These are phyloP conservation scores for Periconia sp. DNA, from an alignment of 2,329 filamentous ascomycete species.

Conservation along the genomic window DNA sequence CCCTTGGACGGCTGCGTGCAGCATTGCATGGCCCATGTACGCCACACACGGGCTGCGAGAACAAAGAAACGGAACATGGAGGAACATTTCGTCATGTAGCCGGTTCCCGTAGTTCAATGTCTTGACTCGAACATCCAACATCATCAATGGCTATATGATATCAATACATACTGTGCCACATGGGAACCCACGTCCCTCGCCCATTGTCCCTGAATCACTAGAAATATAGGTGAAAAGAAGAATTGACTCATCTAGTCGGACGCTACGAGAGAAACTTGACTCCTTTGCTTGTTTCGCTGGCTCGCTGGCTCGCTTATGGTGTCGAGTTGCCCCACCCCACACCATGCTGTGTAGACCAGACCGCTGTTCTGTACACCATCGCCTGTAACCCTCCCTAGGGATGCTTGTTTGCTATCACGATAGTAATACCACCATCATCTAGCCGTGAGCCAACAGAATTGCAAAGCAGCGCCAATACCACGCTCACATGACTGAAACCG, in stretches of 20 bases:
- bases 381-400: slow-evolving; percentile 6
- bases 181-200: no score
- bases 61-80: background rate
- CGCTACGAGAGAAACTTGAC: slow-evolving; percentile 12
- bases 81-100: slow-evolving; percentile 8
- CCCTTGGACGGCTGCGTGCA: slow-evolving; percentile 26
- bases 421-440: slow-evolving; percentile 24
- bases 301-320: slow-evolving; percentile 2
- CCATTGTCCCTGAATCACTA: no score
- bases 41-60: slow-evolving; percentile 12
- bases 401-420: slow-evolving; percentile 18
- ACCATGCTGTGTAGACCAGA: slow-evolving; percentile 15
- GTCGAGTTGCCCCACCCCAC: slow-evolving; percentile 5
- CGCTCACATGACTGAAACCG: slow-evolving; percentile 36
- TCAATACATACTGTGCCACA: no score
- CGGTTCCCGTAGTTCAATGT: background rate
- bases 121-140: background rate
- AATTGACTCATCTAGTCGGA: slow-evolving; percentile 23
- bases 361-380: slow-evolving; percentile 27
- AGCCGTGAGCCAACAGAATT: slow-evolving; percentile 29
- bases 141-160: no score
- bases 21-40: slow-evolving; percentile 4
- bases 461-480: slow-evolving; percentile 25
- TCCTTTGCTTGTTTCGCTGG: background rate
- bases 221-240: background rate